These are phyloP conservation scores for Carallia pectinifolia DNA, from an alignment of 345 rosid genomes.

Conservation along the genomic window DNA sequence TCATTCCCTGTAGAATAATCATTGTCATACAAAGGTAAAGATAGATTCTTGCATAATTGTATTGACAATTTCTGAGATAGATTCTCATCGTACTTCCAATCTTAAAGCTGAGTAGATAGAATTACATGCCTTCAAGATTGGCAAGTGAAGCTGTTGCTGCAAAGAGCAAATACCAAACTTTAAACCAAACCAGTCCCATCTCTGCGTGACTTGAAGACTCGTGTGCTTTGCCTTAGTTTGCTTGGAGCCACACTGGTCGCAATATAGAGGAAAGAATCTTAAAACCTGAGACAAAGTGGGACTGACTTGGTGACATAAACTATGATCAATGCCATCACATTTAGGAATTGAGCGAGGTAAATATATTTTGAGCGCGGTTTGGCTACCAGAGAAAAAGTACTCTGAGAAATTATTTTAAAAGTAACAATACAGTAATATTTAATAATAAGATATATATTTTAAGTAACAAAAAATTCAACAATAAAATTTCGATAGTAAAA, in stretches of 20 bases:
- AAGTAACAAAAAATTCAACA: too few species aligned
- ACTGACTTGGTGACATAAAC: neutral
- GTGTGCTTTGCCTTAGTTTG: neutral
- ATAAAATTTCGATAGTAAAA: too few species aligned
- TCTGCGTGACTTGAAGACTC: neutral
- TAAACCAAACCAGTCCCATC: constrained; percentile 21
- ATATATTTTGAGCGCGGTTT: too few species aligned
- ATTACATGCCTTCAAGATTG: constrained; percentile 25
- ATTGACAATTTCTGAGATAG: neutral
- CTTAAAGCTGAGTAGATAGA: neutral
- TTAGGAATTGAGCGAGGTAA: too few species aligned
- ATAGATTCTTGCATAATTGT: neutral
- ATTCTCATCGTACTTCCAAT: neutral
- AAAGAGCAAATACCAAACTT: constrained; percentile 18
- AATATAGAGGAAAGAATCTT: neutral
- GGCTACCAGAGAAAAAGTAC: too few species aligned
- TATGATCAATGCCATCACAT: neutral
- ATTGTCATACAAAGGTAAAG: neutral
- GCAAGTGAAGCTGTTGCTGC: constrained; percentile 21
- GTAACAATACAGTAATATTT: too few species aligned
- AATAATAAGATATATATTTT: too few species aligned
- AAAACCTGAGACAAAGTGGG: neutral
- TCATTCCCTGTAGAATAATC: constrained; percentile 22
- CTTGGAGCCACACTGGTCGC: too few species aligned
- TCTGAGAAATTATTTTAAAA: too few species aligned